Percentiles rank a stretch among this genome's conserved stretches.
These are phyloP conservation scores for Mortierella sp. DNA, from an alignment of 371 early-diverging fungal genomes.

Conservation along the genomic window DNA sequence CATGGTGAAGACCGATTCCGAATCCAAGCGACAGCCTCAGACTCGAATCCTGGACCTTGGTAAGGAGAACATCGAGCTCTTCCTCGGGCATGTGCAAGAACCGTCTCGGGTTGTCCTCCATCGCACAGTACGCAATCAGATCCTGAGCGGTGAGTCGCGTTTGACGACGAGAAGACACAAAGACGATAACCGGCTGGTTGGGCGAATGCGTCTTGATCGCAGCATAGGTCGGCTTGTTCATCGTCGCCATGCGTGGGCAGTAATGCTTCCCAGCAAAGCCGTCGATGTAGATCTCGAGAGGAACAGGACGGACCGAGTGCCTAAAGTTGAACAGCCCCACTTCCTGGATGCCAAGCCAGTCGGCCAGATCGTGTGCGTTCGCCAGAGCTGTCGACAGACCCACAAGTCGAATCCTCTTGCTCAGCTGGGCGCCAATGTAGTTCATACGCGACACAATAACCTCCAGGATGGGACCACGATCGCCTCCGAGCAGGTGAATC, in stretches of 20 bases:
- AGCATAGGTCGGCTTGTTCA: slow-evolving; percentile 97
- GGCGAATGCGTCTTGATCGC: slow-evolving; percentile 96
- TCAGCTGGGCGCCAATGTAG: slow-evolving; percentile 83
- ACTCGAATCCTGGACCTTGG: slow-evolving; percentile 81
- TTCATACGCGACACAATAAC: slow-evolving; percentile 98
- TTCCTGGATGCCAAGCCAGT: slow-evolving; percentile 94
- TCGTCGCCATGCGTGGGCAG: slow-evolving; percentile 96
- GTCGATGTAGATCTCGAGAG: slow-evolving; percentile 95
- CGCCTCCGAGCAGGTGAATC: slow-evolving; percentile 98
- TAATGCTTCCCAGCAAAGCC: slow-evolving; percentile 96
- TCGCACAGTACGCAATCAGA: slow-evolving; percentile 90
- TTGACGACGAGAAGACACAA: slow-evolving; percentile 97
- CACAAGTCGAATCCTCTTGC: slow-evolving; percentile 89
- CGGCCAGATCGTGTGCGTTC: slow-evolving; percentile 96
- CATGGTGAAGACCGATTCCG: slow-evolving; percentile 99
- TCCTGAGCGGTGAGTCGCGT: slow-evolving; percentile 96
- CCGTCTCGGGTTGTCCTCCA: slow-evolving; percentile 92
- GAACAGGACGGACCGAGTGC: slow-evolving; percentile 96
- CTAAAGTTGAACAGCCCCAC: slow-evolving; percentile 94
- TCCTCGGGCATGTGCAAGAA: slow-evolving; percentile 90
- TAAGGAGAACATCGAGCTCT: slow-evolving; percentile 81
- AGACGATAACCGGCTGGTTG: slow-evolving; percentile 93
- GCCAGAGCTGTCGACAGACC: slow-evolving; percentile 99
- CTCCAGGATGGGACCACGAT: slow-evolving; percentile 98
- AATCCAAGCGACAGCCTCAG: slow-evolving; percentile 88